A percentile compares a stretch with the other conserved stretches of the same genome.
Conservation (phyloP, 2,329 filamentous ascomycete species). For the Fusarium liriodendri region DNA sequence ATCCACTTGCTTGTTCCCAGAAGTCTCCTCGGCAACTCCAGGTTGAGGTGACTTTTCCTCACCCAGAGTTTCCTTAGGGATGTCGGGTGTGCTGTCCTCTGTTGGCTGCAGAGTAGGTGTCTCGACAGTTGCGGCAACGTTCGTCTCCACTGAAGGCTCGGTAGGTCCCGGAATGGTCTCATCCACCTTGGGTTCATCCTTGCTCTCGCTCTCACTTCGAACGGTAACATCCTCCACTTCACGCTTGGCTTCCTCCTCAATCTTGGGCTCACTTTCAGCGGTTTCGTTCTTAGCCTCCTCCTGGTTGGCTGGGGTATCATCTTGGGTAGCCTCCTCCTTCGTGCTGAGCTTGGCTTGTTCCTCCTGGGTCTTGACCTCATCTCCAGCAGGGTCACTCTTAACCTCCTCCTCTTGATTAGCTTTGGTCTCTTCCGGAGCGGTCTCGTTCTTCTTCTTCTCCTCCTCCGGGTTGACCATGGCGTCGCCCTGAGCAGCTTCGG, state of each 20-base stretch:
- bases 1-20: neutral
- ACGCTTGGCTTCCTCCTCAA: neutral
- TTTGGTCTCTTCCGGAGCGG: neutral
- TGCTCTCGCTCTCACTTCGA: neutral
- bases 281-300: neutral
- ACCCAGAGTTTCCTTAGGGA: slow-evolving; percentile 29
- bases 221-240: neutral
- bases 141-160: neutral
- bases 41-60: slow-evolving; percentile 6
- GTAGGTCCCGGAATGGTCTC: neutral
- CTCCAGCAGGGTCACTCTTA: neutral
- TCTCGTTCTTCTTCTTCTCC: neutral
- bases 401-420: neutral
- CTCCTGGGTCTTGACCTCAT: neutral
- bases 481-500: neutral
- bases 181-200: neutral
- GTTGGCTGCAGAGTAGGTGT: neutral
- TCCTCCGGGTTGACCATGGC: neutral
- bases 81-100: neutral
- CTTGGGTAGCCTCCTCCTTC: neutral
- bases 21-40: neutral
- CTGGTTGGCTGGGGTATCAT: neutral
- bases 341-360: neutral
- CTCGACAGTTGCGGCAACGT: neutral
- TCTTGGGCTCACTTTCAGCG: neutral